Base-by-base conservation (phyloP, 352 stramenopile species). In the Globisporangium nagaii region DNA sequence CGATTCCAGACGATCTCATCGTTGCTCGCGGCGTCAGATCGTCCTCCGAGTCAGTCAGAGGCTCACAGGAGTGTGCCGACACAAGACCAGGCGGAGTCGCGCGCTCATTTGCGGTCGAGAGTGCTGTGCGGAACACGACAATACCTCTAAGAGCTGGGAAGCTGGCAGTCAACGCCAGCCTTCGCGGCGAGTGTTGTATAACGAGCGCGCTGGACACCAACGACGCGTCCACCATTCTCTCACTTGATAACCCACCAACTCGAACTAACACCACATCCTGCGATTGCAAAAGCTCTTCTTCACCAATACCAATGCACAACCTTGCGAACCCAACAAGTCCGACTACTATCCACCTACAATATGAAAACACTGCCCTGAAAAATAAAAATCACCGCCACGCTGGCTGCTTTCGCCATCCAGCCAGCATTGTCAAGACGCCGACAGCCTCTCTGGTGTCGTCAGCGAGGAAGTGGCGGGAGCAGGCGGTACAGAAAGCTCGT, bases 101-200 rank as follows among this genome's bases (percentile, higher is more conserved):
- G 63, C 2, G 15, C 58, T n/a, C 41, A 62, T 24, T 31, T 75
- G 39, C 64, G 70, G 1, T 40, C 57, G 17, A 66, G 55, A 10
- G 66, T 73, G 25, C 44, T 79, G 25, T 79, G 70, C 28, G 70
- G 70, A 15, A 71, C 70, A 20, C 47, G 70, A 9, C 56, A 72
- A 43, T 75, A 70, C 28, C 64, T 79, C 3, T 78, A 53, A 10
- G 13, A 25, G 12, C n/a, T n/a, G n/a, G n/a, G n/a, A n/a, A n/a
- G n/a, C n/a, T n/a, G n/a, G n/a, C n/a, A n/a, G n/a, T n/a, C n/a
- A n/a, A n/a, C n/a, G n/a, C n/a, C n/a, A n/a, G n/a, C n/a, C n/a
- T n/a, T n/a, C n/a, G n/a, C n/a, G n/a, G n/a, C n/a, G n/a, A n/a
- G n/a, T n/a, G n/a, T n/a, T n/a, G n/a, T n/a, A n/a, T n/a, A n/a